Percentiles rank a stretch among this genome's conserved stretches.
phyloP scores from a whole-genome alignment of 768 basidiomycete species.

The Nevesoporus exiguus region DNA sequence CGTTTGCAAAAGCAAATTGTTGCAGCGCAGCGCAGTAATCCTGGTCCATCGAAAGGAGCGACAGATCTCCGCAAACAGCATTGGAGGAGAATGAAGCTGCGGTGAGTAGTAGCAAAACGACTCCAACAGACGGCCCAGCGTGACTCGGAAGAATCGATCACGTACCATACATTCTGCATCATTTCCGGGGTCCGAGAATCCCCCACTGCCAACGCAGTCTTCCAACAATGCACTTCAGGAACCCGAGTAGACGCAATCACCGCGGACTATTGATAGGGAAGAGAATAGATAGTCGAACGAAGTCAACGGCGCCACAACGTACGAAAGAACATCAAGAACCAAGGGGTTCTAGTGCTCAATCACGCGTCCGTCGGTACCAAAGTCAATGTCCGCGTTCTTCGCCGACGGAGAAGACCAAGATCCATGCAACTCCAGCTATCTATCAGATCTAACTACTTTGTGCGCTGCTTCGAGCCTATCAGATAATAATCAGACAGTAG shows the following conservation, averaged over 20 bases:
- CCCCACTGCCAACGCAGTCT: background rate
- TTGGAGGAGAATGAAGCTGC: background rate
- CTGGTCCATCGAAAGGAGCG: background rate
- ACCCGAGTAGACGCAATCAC: constrained; percentile 10
- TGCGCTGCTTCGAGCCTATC: background rate
- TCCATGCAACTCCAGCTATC: background rate
- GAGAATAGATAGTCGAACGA: constrained; percentile 4
- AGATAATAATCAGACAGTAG: background rate
- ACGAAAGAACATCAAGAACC: background rate
- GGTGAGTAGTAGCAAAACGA: background rate
- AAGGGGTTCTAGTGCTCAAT: background rate
- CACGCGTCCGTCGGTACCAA: background rate
- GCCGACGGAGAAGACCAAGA: background rate
- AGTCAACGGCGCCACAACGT: constrained; percentile 8
- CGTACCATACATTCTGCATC: background rate
- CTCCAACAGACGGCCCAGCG: background rate
- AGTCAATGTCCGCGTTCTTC: constrained; percentile 17
- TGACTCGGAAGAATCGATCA: too few species aligned
- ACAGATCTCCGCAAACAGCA: background rate
- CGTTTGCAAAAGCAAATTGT: background rate
- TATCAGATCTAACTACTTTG: constrained; percentile 6
- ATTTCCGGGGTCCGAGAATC: constrained; percentile 12
- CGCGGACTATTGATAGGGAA: constrained; percentile 3
- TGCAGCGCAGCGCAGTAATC: background rate
- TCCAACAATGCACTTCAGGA: background rate